phyloP scores from a whole-genome alignment of 805 yeast genomes.

The Yamadazyma phyllophila region DNA sequence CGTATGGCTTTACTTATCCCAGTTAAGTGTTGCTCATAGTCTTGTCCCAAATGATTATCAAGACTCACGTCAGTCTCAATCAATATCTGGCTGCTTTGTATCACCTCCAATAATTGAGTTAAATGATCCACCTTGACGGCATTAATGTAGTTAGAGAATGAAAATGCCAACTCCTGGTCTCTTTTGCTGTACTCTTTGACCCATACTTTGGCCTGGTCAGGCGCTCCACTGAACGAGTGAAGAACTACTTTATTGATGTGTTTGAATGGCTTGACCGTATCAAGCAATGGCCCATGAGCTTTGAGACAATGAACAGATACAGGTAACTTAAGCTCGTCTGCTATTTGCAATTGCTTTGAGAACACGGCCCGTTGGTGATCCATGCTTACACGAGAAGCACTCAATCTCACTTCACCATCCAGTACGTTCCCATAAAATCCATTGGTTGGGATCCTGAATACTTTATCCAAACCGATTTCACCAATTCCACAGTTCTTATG shows the following conservation, averaged over 20 bases:
- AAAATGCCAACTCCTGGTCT: conserved; percentile 40
- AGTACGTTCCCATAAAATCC: conserved; percentile 50
- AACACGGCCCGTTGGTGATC: conserved; percentile 65
- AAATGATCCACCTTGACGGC: conserved; percentile 27
- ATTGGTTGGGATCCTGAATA: conserved; percentile 61
- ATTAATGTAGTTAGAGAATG: conserved; percentile 54
- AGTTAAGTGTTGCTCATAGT: conserved; percentile 22
- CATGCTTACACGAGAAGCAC: conserved; percentile 53
- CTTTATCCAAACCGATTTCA: conserved; percentile 87
- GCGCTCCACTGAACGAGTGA: conserved; percentile 85
- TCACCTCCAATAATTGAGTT: conserved; percentile 14
- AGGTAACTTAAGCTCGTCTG: conserved; percentile 46
- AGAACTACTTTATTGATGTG: conserved; percentile 50
- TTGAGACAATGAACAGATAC: conserved; percentile 85
- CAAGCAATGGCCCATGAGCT: conserved; percentile 62
- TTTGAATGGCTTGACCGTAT: conserved; percentile 27
- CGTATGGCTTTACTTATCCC: conserved; percentile 20
- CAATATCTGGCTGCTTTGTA: conserved; percentile 26
- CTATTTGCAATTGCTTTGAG: conserved; percentile 50
- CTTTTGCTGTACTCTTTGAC: conserved; percentile 29
- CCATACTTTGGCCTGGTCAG: conserved; percentile 60
- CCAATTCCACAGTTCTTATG: conserved; percentile 54
- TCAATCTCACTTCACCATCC: conserved; percentile 20
- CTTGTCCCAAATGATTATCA: conserved; percentile 21
- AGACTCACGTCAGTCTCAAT: conserved; percentile 37